phyloP scores from a whole-genome alignment of 2,329 filamentous ascomycete genomes.

The Pseudogymnoascus sp. region DNA sequence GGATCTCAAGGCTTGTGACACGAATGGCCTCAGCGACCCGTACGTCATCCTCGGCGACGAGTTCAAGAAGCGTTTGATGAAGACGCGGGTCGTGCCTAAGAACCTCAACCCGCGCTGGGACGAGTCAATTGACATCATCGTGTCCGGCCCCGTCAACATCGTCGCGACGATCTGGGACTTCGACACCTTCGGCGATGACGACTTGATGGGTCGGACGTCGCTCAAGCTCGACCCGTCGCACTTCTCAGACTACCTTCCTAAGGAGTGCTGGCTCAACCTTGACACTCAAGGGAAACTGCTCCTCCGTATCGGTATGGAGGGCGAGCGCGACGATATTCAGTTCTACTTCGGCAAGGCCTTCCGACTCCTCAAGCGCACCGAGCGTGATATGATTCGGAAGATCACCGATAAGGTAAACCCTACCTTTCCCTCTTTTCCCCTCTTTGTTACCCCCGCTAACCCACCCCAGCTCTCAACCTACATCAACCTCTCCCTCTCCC shows the following conservation, averaged over 20 bases:
- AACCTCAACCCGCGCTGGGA: conserved; percentile 95
- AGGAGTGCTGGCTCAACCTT: conserved; percentile 96
- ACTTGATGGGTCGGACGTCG: conserved; percentile 94
- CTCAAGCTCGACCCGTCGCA: conserved; percentile 96
- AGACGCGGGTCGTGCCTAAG: conserved; percentile 85
- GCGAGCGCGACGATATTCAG: conserved; percentile 94
- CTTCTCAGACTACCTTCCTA: conserved; percentile 90
- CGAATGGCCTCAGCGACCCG: conserved; percentile 88
- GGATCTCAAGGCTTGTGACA: conserved; percentile 95
- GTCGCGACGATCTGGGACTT: conserved; percentile 98
- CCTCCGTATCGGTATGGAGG: conserved; percentile 95
- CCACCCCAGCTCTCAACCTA: conserved; percentile 70
- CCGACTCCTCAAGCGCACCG: conserved; percentile 86
- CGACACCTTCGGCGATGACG: conserved; percentile 93
- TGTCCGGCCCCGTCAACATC: conserved; percentile 82
- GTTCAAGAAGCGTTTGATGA: conserved; percentile 92
- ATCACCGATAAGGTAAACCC: conserved; percentile 88
- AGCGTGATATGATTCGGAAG: conserved; percentile 95
- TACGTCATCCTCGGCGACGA: conserved; percentile 97
- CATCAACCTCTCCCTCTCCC: conserved; percentile 83
- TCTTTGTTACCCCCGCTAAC: conserved; percentile 10
- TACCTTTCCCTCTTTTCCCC: not conserved
- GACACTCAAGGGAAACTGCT: conserved; percentile 89
- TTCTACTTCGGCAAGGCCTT: conserved; percentile 99
- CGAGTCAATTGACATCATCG: conserved; percentile 92